Percentiles rank a stretch among this genome's conserved stretches.
These are phyloP conservation scores for Tuctoria greenei DNA, from an alignment of 176 grass and related monocot species.

Conservation along the genomic window DNA sequence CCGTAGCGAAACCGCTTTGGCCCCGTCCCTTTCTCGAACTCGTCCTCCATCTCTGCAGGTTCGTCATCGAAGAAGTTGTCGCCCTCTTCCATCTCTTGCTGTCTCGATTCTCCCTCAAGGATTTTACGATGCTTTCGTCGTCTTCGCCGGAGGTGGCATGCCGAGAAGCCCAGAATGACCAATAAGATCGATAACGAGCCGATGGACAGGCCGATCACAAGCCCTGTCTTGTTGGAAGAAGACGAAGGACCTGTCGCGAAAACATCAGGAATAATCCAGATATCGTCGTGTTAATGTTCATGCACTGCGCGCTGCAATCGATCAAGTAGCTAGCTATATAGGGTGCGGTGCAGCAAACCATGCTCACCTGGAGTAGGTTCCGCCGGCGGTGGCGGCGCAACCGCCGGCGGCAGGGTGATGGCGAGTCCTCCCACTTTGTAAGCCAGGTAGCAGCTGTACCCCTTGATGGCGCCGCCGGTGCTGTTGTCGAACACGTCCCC, in stretches of 20 bases:
- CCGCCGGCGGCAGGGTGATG: constrained; percentile 13
- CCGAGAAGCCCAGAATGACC: background rate
- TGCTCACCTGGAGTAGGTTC: too few relatives aligned
- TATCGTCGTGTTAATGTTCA: too few relatives aligned
- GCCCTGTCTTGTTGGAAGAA: background rate
- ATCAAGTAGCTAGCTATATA: too few relatives aligned
- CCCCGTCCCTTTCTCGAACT: too few relatives aligned
- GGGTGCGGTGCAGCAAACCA: too few relatives aligned
- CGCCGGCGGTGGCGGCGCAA: too few relatives aligned
- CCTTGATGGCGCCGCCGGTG: constrained; percentile 18
- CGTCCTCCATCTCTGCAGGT: background rate
- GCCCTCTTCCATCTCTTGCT: background rate
- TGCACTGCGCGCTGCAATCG: too few relatives aligned
- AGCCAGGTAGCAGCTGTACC: constrained; percentile 33
- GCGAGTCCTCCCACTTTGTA: background rate
- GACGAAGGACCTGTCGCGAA: too few relatives aligned
- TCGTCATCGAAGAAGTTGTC: background rate
- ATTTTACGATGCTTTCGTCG: background rate
- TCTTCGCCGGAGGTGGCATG: background rate
- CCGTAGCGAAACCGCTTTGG: constrained; percentile 30
- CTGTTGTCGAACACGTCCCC: background rate
- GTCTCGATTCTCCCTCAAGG: too few relatives aligned
- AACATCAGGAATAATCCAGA: too few relatives aligned
- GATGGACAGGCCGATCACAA: background rate
- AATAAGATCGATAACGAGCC: background rate